Evolutionary conservation across 257 asterid species (phyloP).

Genomic region (Solanum appendiculatum): DNA sequence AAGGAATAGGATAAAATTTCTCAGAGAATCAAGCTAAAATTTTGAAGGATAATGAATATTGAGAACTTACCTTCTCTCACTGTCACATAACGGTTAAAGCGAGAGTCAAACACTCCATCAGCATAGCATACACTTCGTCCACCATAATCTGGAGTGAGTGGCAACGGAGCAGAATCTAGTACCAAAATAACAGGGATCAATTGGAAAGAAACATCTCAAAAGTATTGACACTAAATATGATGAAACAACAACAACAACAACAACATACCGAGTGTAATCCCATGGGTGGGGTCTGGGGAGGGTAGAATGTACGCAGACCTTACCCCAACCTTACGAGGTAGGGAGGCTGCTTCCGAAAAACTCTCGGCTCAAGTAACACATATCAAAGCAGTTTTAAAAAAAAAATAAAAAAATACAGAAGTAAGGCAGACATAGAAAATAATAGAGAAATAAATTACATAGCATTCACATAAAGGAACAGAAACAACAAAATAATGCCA

Average conservation of each 20-base stretch:
- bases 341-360: not conserved
- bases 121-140: slow-evolving; percentile 73
- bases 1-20: not conserved
- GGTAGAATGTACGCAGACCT: not conserved
- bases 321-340: not conserved
- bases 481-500: not conserved
- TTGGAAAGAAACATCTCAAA: not conserved
- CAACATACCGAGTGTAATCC: not conserved
- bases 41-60: not conserved
- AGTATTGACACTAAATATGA: not conserved
- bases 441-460: not conserved
- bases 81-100: slow-evolving; percentile 62
- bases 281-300: not conserved
- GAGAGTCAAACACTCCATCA: slow-evolving; percentile 82
- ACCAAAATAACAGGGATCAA: not conserved
- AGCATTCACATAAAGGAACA: not conserved
- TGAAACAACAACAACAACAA: not conserved
- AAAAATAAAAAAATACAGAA: not conserved
- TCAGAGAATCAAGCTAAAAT: not conserved
- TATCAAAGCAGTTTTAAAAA: not conserved
- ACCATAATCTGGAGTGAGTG: slow-evolving; percentile 82
- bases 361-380: not conserved
- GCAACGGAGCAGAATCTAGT: slow-evolving; percentile 70
- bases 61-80: slow-evolving; percentile 67
- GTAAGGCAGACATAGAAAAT: not conserved